phyloP scores from a whole-genome alignment of 1,284 basidiomycete species.

The Heterobasidion irregulare region DNA sequence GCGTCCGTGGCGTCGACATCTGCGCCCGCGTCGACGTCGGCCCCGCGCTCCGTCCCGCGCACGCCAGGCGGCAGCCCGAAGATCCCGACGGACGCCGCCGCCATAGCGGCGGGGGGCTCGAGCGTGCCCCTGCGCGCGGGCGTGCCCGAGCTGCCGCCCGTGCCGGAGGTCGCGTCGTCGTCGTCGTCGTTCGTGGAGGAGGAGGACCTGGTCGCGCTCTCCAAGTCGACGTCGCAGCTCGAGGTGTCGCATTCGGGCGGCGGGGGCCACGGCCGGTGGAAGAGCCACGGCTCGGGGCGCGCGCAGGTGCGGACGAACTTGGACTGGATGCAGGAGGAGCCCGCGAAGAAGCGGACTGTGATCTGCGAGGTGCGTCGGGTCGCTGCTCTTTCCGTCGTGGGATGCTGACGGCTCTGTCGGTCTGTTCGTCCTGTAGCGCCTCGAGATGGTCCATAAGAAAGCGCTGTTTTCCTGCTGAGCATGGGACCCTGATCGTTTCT shows the following conservation, averaged over 20 bases:
- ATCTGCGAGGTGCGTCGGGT: conserved; percentile 55
- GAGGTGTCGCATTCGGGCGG: conserved; percentile 32
- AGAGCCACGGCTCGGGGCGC: conserved; percentile 27
- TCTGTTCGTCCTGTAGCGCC: conserved; percentile 36
- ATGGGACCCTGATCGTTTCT: no score
- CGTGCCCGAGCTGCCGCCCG: conserved; percentile 32
- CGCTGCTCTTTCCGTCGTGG: not conserved
- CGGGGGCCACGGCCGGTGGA: conserved; percentile 33
- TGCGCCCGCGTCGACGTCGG: conserved; percentile 9
- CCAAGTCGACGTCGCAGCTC: conserved; percentile 64
- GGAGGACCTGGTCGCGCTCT: conserved; percentile 62
- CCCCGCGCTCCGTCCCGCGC: conserved; percentile 7
- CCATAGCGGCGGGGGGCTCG: not conserved
- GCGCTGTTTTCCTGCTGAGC: conserved; percentile 62
- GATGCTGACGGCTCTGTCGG: not conserved
- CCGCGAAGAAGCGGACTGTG: conserved; percentile 45
- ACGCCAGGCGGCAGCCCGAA: conserved; percentile 13
- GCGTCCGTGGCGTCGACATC: conserved; percentile 14
- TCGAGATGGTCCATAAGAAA: conserved; percentile 61
- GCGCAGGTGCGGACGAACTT: conserved; percentile 30
- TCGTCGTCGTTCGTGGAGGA: conserved; percentile 24
- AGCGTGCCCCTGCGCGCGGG: conserved; percentile 8
- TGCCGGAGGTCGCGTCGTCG: conserved; percentile 41
- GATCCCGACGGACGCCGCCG: not conserved
- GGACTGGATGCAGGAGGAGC: conserved; percentile 57